Evolutionary conservation across 1,139 yeast genomes (phyloP).

Genomic region (Nakaseomyces bracarensis): DNA sequence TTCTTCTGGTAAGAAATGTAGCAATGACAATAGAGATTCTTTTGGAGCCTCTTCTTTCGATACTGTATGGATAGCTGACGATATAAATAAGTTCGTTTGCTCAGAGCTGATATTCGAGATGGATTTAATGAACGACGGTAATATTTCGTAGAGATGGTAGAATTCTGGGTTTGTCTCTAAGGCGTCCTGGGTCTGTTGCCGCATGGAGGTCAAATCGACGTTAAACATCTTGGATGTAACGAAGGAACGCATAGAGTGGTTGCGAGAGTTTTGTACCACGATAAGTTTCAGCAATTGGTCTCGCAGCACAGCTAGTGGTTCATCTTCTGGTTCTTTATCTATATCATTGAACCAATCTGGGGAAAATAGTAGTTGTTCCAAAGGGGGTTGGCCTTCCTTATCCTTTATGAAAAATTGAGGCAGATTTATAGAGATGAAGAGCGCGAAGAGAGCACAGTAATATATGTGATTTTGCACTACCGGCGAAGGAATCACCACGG

Average conservation of each 20-base stretch:
- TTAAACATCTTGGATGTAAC: slow-evolving; percentile 20
- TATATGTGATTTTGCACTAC: slow-evolving; percentile 22
- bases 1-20: slow-evolving; percentile 31
- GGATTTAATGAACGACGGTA: slow-evolving; percentile 26
- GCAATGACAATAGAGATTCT: slow-evolving; percentile 22
- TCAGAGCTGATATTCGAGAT: slow-evolving; percentile 19
- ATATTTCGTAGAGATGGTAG: slow-evolving; percentile 25
- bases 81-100: slow-evolving; percentile 18
- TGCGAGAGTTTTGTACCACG: slow-evolving; percentile 16
- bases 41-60: slow-evolving; percentile 12
- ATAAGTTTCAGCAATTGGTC: slow-evolving; percentile 26
- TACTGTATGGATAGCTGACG: slow-evolving; percentile 25
- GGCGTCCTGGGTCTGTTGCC: slow-evolving; percentile 24
- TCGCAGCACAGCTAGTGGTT: slow-evolving; percentile 20
- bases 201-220: slow-evolving; percentile 23
- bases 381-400: slow-evolving; percentile 16
- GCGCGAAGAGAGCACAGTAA: slow-evolving; percentile 25
- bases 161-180: slow-evolving; percentile 15
- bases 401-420: slow-evolving; percentile 19
- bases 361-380: slow-evolving; percentile 19
- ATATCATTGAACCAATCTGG: slow-evolving; percentile 21
- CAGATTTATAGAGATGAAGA: slow-evolving; percentile 20
- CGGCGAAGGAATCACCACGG: slow-evolving; percentile 22
- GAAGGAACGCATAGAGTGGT: slow-evolving; percentile 12
- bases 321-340: slow-evolving; percentile 9